Evolutionary conservation across 2,329 filamentous ascomycete species (phyloP), one percentile per base, ranked within the genome.

Genomic region (Whalleya microplaca): DNA sequence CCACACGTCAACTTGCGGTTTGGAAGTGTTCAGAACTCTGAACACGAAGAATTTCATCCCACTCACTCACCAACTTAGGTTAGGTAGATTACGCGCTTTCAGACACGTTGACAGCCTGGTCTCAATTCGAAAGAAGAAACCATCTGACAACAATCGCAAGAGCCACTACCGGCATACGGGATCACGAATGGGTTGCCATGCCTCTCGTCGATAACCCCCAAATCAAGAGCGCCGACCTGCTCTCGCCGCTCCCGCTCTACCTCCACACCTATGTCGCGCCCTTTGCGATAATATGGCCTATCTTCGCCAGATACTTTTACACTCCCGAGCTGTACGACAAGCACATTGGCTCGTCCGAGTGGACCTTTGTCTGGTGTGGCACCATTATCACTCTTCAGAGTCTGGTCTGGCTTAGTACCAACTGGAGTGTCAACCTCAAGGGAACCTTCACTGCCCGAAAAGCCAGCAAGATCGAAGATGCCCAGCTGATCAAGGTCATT

Each of bases 301-400:
- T 90, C 68, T 98, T 98, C 76, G 84, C 96, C 64, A 86, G 90
- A 73, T 87, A 93, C 75, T 98, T 96, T 74, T 85, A 96, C 51
- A 89, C 86, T 20, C 81, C 87, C 59, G 88, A 92, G 51, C 86
- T 91, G 64, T 99, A 99, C 75, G 89, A 96, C 64, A 89, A 88
- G 71, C 88, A 98, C 78, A 96, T 99, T 63, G 86, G 90, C 68
- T 93, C 89, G n/a, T 87, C 90, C 66, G 95, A 99, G 81, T 99
- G 95, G 94, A 98, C 96, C 0, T 96, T 96, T 72, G 91, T 99
- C 61, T 99, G 91, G 87, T 85, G 89, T 64, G 94, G 90, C 68
- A 83, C 86, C 65, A 97, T 99, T 71, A 82, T 96, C 73, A 96
- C 93, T 10, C 70, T 89, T 54, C 96, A 99, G 79, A 87, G 91